phyloP scores from a whole-genome alignment of 768 basidiomycete genomes.

The Leccinum obscurum region DNA sequence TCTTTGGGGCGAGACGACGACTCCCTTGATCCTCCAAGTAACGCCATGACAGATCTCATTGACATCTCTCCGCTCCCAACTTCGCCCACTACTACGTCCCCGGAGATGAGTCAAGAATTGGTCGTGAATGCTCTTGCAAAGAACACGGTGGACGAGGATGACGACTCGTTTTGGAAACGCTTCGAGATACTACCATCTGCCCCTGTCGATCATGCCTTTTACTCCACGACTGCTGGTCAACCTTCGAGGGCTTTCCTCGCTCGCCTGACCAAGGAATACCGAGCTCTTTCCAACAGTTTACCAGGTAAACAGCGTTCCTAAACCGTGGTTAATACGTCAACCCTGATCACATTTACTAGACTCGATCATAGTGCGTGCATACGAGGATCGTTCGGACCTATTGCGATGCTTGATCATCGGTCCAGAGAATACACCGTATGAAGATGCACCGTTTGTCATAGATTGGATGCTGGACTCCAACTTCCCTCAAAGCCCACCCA shows the following conservation, averaged over 20 bases:
- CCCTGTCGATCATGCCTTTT: slow-evolving; percentile 83
- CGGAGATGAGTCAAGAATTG: slow-evolving; percentile 34
- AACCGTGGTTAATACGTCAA: background rate
- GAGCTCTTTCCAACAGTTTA: slow-evolving; percentile 71
- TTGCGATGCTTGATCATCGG: slow-evolving; percentile 89
- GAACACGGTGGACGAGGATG: slow-evolving; percentile 33
- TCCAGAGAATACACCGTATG: slow-evolving; percentile 92
- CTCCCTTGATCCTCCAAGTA: slow-evolving; percentile 17
- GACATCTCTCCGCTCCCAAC: slow-evolving; percentile 26
- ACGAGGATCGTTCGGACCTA: slow-evolving; percentile 87
- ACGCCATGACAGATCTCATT: slow-evolving; percentile 19
- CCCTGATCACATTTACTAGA: slow-evolving; percentile 43
- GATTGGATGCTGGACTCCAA: slow-evolving; percentile 89
- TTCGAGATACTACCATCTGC: slow-evolving; percentile 78
- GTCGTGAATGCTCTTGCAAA: slow-evolving; percentile 29
- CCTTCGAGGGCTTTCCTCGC: slow-evolving; percentile 73
- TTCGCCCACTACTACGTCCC: slow-evolving; percentile 33
- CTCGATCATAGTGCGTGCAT: slow-evolving; percentile 85
- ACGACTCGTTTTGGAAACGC: slow-evolving; percentile 65
- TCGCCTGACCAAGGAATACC: slow-evolving; percentile 83
- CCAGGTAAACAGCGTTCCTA: slow-evolving; percentile 59
- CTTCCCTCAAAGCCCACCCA: slow-evolving; percentile 80
- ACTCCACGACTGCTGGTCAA: slow-evolving; percentile 55
- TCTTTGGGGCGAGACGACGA: slow-evolving; percentile 20
- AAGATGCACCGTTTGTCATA: slow-evolving; percentile 92